Base-by-base conservation (phyloP, 2,329 filamentous ascomycete species). In the Trichothecium roseum region DNA sequence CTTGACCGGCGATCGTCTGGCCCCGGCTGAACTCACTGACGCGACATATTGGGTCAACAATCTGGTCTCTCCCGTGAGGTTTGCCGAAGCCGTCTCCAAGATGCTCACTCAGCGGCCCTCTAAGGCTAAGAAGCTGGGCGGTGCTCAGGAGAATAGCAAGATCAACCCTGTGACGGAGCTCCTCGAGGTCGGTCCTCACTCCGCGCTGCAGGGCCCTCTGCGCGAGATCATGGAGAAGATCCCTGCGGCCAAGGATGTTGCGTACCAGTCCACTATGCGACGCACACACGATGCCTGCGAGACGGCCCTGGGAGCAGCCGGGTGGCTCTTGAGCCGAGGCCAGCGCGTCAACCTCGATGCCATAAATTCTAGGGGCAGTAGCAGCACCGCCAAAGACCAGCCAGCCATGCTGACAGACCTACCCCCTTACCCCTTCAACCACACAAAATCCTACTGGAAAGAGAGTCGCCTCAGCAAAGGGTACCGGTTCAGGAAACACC, bases 311-410 rank as follows among this genome's bases (percentile, higher is more conserved):
- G 14, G 66, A 20, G 45, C 62, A 5, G 62, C 60, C 3, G 58
- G 51, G 3, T 52, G 45, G 1, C 48, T 70, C 6, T 64, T 64
- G 40, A 53, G 50, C n/a, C 63, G 57, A 36, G 66, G 64, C 2
- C 52, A 51, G 5, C 36, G 44, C 9, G 45, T 68, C 8, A 51
- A 68, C 38, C 57, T 69, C 24, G 51, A 53, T 28, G 58, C 59
- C 4, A 54, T 67, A 45, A 69, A 69, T 15, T 22, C 18, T 12
- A 16, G 28, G 3, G 33, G 29, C 12, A 16, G 24, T 7, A 22
- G 9, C 10, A 27, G 24, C 16, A 27, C 20, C 17, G 28, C 27
- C 16, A 30, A 14, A n/a, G n/a, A n/a, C n/a, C n/a, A n/a, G n/a
- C n/a, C n/a, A n/a, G n/a, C n/a, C 24, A n/a, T 39, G 9, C 32